Evolutionary conservation across 768 basidiomycete species (phyloP).

Genomic region (Mycena venus): DNA sequence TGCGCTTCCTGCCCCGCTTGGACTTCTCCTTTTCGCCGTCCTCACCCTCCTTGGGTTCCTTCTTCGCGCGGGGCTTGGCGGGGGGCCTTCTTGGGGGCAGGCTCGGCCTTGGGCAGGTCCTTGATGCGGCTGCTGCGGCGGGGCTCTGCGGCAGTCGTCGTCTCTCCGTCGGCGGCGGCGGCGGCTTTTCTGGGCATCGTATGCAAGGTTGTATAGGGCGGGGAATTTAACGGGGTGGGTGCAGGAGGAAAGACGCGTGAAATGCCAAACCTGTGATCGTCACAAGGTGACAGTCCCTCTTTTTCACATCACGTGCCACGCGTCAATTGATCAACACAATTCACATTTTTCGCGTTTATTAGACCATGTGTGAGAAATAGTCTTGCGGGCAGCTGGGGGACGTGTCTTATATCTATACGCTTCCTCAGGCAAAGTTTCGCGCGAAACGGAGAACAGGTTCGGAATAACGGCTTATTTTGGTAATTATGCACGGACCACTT

Average conservation of each 20-base stretch:
- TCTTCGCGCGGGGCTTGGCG: slow-evolving; percentile 73
- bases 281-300: slow-evolving; percentile 4
- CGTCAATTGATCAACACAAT: slow-evolving; percentile 23
- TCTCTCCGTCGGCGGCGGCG: slow-evolving; percentile 47
- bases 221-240: background rate
- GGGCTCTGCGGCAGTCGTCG: slow-evolving; percentile 54
- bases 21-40: slow-evolving; percentile 66
- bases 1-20: slow-evolving; percentile 61
- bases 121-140: slow-evolving; percentile 85
- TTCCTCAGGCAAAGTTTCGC: background rate
- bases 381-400: background rate
- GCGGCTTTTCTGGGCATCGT: slow-evolving; percentile 82
- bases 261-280: background rate
- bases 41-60: slow-evolving; percentile 55
- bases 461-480: background rate
- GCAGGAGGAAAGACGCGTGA: slow-evolving; percentile 32
- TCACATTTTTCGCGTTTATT: slow-evolving; percentile 20
- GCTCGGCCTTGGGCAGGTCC: slow-evolving; percentile 67
- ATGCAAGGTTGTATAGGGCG: background rate
- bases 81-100: slow-evolving; percentile 67
- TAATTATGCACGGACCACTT: slow-evolving; percentile 28
- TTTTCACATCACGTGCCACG: slow-evolving; percentile 36
- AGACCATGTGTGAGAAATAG: background rate
- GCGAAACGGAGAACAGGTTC: no score
- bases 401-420: background rate